A percentile compares a stretch with the other conserved stretches of the same genome.
Evolutionary conservation across 805 yeast species (phyloP).

Genomic region (Ogataea neopini): DNA sequence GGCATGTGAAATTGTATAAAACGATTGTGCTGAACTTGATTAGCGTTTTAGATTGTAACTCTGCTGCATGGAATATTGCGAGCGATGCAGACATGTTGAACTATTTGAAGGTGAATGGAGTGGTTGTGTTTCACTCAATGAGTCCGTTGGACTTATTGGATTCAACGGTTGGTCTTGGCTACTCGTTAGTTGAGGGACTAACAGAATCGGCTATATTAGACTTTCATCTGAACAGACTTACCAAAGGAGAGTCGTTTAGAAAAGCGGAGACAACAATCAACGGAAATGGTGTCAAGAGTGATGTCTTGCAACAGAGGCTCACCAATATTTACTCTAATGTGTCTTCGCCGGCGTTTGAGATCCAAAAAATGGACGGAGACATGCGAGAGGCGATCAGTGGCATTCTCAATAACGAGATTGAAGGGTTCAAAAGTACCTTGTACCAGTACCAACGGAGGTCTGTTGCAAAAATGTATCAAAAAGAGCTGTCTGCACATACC

Average conservation of each 20-base stretch:
- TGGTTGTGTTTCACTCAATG: conserved; percentile 14
- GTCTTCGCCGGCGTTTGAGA: conserved; percentile 31
- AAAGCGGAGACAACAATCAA: not conserved
- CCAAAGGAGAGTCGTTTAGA: conserved; percentile 19
- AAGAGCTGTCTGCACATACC: conserved; percentile 42
- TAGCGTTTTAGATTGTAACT: conserved; percentile 44
- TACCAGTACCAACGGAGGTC: conserved; percentile 65
- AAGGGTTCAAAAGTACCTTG: conserved; percentile 51
- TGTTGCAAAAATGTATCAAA: conserved; percentile 56
- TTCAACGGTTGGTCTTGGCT: conserved; percentile 6
- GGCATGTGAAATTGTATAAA: conserved; percentile 38
- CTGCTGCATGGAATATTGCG: conserved; percentile 38
- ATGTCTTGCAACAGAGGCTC: conserved; percentile 26
- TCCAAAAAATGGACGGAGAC: conserved; percentile 23
- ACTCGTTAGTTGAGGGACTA: conserved; percentile 1
- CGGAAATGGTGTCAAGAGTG: conserved; percentile 18
- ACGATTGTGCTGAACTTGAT: conserved; percentile 39
- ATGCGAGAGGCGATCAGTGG: conserved; percentile 21
- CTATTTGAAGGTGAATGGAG: conserved; percentile 6
- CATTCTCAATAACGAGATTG: conserved; percentile 34
- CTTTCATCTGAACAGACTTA: conserved; percentile 41
- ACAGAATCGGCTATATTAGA: conserved; percentile 16
- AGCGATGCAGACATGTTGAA: conserved; percentile 8
- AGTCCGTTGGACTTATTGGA: not conserved
- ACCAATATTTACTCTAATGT: conserved; percentile 39